Conservation (phyloP, 768 basidiomycete genomes). For the Crepidotus variabilis region DNA sequence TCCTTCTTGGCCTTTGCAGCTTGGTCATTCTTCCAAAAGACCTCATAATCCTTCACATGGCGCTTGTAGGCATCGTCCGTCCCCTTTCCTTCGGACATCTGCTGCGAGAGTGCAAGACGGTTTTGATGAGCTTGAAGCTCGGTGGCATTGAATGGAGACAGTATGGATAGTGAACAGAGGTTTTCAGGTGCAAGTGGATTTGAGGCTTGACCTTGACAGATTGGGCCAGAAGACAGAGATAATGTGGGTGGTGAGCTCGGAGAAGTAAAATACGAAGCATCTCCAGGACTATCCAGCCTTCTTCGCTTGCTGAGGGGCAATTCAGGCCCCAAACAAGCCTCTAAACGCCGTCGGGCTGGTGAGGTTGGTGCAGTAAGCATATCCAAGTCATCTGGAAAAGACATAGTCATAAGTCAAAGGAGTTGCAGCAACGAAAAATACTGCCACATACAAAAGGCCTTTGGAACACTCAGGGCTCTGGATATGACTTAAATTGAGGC, state of each 20-base stretch:
- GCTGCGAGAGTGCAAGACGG: slow-evolving; percentile 8
- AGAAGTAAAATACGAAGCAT: background rate
- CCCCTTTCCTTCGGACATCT: slow-evolving; percentile 18
- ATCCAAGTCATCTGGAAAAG: background rate
- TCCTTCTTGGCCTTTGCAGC: background rate
- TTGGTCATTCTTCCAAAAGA: slow-evolving; percentile 20
- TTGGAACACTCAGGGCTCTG: too few relatives aligned
- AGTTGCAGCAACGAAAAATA: too few relatives aligned
- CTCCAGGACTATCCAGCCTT: background rate
- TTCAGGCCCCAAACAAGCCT: background rate
- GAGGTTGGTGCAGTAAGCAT: background rate
- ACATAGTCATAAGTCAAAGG: background rate
- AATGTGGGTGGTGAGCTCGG: background rate
- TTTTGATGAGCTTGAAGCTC: background rate
- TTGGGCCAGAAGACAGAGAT: background rate
- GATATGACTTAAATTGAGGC: too few relatives aligned
- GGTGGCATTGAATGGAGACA: background rate
- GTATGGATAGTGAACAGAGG: background rate
- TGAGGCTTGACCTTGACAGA: background rate
- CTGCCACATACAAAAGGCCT: too few relatives aligned
- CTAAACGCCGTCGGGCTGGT: background rate
- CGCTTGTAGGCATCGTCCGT: slow-evolving; percentile 19
- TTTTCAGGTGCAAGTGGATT: background rate
- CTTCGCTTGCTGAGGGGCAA: background rate
- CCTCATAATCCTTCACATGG: slow-evolving; percentile 23